phyloP scores from a whole-genome alignment of 2,329 filamentous ascomycete species.

The Trichoderma sp. region DNA sequence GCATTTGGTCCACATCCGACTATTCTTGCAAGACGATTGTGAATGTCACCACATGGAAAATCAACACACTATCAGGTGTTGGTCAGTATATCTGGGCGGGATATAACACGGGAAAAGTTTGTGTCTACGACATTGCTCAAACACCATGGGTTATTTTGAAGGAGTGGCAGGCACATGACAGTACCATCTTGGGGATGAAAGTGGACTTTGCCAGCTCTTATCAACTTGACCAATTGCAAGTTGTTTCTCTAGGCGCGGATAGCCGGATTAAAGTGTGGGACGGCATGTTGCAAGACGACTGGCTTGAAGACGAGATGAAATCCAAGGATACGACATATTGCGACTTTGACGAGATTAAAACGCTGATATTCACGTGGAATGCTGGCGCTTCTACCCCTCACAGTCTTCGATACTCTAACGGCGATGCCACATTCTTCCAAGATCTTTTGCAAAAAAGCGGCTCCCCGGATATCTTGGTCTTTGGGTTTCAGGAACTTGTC shows the following conservation, averaged over 20 bases:
- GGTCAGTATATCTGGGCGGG: slow-evolving; percentile 87
- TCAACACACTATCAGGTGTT: slow-evolving; percentile 80
- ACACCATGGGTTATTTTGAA: slow-evolving; percentile 91
- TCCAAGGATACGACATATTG: slow-evolving; percentile 80
- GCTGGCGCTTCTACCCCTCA: slow-evolving; percentile 93
- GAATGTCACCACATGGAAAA: slow-evolving; percentile 91
- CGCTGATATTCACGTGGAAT: slow-evolving; percentile 91
- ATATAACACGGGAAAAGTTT: slow-evolving; percentile 91
- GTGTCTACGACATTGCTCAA: slow-evolving; percentile 81
- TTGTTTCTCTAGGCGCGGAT: slow-evolving; percentile 84
- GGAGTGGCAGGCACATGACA: slow-evolving; percentile 90
- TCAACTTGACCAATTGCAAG: slow-evolving; percentile 79
- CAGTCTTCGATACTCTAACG: slow-evolving; percentile 68
- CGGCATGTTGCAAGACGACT: slow-evolving; percentile 88
- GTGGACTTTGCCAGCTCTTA: slow-evolving; percentile 82
- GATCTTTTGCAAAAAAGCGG: slow-evolving; percentile 75
- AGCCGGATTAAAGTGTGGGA: slow-evolving; percentile 87
- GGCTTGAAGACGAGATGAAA: slow-evolving; percentile 91
- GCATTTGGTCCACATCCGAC: slow-evolving; percentile 80
- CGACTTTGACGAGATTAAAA: slow-evolving; percentile 77
- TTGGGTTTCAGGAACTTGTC: slow-evolving; percentile 98
- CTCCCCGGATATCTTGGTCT: slow-evolving; percentile 86
- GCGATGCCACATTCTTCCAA: slow-evolving; percentile 77
- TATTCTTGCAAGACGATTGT: slow-evolving; percentile 78
- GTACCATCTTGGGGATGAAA: slow-evolving; percentile 75